phyloP scores from a whole-genome alignment of 2,329 filamentous ascomycete genomes.

The Monosporascus sp. region DNA sequence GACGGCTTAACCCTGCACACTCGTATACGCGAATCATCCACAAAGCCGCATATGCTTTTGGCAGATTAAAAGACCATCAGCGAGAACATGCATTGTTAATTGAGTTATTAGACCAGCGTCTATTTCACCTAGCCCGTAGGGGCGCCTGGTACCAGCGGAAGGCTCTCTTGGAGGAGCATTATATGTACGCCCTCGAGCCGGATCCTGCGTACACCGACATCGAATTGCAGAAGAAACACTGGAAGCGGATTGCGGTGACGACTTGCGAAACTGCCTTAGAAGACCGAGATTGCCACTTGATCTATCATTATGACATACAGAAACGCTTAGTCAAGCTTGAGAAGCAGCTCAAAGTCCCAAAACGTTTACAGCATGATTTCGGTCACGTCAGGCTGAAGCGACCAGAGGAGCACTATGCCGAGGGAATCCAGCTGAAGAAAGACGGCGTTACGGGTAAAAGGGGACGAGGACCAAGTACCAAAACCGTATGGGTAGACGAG shows the following conservation, averaged over 20 bases:
- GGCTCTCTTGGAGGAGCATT: constrained; percentile 89
- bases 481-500: constrained; percentile 86
- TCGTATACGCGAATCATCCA: constrained; percentile 91
- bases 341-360: constrained; percentile 73
- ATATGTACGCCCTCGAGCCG: constrained; percentile 65
- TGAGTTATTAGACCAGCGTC: constrained; percentile 71
- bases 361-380: constrained; percentile 88
- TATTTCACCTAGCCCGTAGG: constrained; percentile 80
- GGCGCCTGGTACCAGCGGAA: constrained; percentile 96
- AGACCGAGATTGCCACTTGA: constrained; percentile 83
- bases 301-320: constrained; percentile 91
- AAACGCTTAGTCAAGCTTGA: constrained; percentile 92
- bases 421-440: constrained; percentile 72
- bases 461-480: constrained; percentile 46
- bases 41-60: constrained; percentile 75
- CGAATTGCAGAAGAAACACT: constrained; percentile 68
- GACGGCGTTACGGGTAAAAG: constrained; percentile 39
- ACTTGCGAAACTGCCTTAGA: constrained; percentile 87
- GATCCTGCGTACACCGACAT: constrained; percentile 29
- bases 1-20: constrained; percentile 85
- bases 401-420: constrained; percentile 67
- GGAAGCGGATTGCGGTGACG: constrained; percentile 67
- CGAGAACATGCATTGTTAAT: constrained; percentile 69
- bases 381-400: constrained; percentile 74
- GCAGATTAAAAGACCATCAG: constrained; percentile 73